Evolutionary conservation across 2,329 filamentous ascomycete species (phyloP).

Genomic region (Xylariaceae sp.): DNA sequence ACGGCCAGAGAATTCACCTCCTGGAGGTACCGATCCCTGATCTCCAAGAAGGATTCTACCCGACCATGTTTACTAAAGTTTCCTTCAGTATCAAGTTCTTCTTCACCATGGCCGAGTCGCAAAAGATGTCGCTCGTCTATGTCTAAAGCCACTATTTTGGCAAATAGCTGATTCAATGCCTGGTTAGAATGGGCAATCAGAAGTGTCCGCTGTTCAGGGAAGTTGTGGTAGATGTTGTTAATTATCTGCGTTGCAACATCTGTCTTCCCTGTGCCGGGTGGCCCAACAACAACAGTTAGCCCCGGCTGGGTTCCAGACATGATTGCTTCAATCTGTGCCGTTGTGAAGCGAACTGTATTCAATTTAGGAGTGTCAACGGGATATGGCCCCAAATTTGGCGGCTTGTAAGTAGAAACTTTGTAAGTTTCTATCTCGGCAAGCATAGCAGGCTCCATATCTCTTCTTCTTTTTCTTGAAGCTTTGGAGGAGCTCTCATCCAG

Average conservation of each 20-base stretch:
- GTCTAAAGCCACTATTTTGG: conserved; percentile 93
- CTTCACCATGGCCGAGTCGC: conserved; percentile 89
- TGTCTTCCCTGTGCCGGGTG: conserved; percentile 97
- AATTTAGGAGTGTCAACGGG: conserved; percentile 75
- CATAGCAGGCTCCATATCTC: conserved; percentile 66
- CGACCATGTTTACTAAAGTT: conserved; percentile 93
- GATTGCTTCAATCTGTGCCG: conserved; percentile 87
- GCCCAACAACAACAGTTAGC: conserved; percentile 87
- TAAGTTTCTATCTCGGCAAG: conserved; percentile 62
- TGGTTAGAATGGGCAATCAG: conserved; percentile 97
- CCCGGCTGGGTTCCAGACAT: conserved; percentile 91
- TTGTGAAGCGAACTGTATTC: conserved; percentile 83
- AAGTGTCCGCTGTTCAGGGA: conserved; percentile 84
- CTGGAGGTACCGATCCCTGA: conserved; percentile 69
- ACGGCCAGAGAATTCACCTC: conserved; percentile 84
- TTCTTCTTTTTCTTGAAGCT: conserved; percentile 80
- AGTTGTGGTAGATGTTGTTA: conserved; percentile 98
- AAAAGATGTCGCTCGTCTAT: conserved; percentile 94
- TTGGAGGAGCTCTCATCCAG: conserved; percentile 50
- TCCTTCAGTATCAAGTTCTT: conserved; percentile 79
- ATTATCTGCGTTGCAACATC: conserved; percentile 98
- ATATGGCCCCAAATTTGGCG: conserved; percentile 85
- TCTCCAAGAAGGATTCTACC: conserved; percentile 92
- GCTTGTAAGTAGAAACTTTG: conserved; percentile 84
- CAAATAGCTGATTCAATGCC: conserved; percentile 93